Evolutionary conservation across 2,329 filamentous ascomycete genomes (phyloP), one percentile per base, ranked within the genome.

Genomic region (Raffaelea deltoideospora): DNA sequence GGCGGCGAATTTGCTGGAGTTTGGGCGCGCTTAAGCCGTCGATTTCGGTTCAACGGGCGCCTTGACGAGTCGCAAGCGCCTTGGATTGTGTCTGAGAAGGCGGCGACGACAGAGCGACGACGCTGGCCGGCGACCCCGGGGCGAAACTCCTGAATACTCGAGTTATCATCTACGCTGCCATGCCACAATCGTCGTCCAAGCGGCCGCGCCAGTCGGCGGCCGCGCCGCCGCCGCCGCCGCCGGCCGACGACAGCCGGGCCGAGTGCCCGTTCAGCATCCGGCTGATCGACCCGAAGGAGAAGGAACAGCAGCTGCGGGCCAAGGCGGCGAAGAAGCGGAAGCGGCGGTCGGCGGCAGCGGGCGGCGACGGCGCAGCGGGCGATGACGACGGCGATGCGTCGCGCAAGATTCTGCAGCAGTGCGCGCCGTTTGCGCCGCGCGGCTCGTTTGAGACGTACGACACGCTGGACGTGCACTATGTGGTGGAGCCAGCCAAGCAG

Each of bases 381-480:
- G 57, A 61, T 39, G 60, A 56, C 18, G 58, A 60, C 18, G 63
- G 65, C 31, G 63, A 66, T 23, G 55, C 50, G 14, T 43, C 55
- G 22, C 55, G 55, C 34, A 64, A 61, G 49, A 54, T 64, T 38
- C 53, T 61, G 39, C 53, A 68, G 27, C 69, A 74, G 46, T 53
- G 60, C 37, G 68, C 67, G 29, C 69, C 69, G 17, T 73, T 73
- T 50, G 52, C 61, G 35, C 68, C 69, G 10, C 55, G 56, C 26
- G 69, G 69, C 48, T 64, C 61, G 45, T 72, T 74, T 54, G 69
- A 64, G 47, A 62, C 60, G 0, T 55, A 64, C 47, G 63, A 67
- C 42, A 66, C 59, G 21, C 61, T 74, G 64, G 67, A 72, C 42
- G 53, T 71, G 10, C 59, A 67, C 47, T 74, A 72, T 44, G 58